Conservation (phyloP, 169 alveolate genomes). For the Besnoitia besnoiti region DNA sequence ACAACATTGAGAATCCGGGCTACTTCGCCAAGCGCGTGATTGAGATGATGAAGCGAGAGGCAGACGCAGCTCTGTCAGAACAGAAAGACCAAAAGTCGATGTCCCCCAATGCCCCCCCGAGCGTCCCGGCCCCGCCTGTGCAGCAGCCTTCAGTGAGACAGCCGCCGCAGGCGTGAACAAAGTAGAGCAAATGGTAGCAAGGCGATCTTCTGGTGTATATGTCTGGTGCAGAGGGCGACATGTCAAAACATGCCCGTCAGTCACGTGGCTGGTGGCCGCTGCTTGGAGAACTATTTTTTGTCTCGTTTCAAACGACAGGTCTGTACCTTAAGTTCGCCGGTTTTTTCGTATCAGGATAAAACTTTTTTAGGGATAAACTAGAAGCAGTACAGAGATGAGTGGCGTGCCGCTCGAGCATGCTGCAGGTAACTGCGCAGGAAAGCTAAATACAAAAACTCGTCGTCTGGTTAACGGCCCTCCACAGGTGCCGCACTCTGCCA, state of each 20-base stretch:
- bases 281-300: background rate
- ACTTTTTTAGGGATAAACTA: too few relatives aligned
- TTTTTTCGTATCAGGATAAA: too few relatives aligned
- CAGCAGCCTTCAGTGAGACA: too few relatives aligned
- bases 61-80: conserved; percentile 67
- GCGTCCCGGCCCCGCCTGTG: background rate
- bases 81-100: background rate
- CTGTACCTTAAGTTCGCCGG: background rate
- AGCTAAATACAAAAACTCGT: too few relatives aligned
- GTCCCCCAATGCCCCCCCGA: background rate
- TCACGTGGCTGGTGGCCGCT: background rate
- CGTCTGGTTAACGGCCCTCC: too few relatives aligned
- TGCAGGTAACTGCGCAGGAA: too few relatives aligned
- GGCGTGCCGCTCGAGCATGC: too few relatives aligned
- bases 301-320: background rate
- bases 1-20: conserved; percentile 83
- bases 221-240: background rate
- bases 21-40: conserved; percentile 81
- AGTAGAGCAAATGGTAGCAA: background rate
- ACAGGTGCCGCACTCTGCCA: too few relatives aligned
- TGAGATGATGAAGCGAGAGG: conserved; percentile 82
- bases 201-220: background rate
- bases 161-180: background rate
- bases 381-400: too few relatives aligned
- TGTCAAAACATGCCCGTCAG: background rate